phyloP scores from a whole-genome alignment of 2,329 filamentous ascomycete genomes.

The Colletotrichum sp. region DNA sequence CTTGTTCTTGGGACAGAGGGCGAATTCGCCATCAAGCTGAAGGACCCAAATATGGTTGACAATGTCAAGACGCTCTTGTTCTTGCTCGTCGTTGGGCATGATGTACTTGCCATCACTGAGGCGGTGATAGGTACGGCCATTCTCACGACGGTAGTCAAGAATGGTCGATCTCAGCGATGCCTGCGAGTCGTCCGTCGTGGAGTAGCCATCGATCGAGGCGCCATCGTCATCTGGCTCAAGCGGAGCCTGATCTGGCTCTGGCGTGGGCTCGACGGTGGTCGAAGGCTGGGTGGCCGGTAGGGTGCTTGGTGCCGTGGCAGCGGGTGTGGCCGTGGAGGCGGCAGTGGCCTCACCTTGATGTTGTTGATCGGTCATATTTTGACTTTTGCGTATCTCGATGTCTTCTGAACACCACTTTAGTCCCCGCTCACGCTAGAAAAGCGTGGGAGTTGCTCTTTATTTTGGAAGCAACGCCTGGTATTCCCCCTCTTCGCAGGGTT shows the following conservation, averaged over 20 bases:
- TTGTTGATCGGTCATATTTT: background rate
- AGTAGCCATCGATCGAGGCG: background rate
- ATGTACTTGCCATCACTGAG: slow-evolving; percentile 30
- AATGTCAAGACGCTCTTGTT: slow-evolving; percentile 26
- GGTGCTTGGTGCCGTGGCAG: no score
- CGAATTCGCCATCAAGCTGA: slow-evolving; percentile 34
- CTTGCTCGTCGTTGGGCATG: slow-evolving; percentile 26
- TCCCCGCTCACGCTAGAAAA: background rate
- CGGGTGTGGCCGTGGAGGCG: background rate
- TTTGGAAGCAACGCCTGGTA: no score
- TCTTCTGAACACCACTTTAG: background rate
- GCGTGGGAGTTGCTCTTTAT: background rate
- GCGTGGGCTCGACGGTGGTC: background rate
- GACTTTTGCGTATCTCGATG: background rate
- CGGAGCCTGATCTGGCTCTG: no score
- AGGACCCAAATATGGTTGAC: slow-evolving; percentile 39
- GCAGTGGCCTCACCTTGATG: background rate
- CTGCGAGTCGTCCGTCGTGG: background rate
- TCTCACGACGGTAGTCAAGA: slow-evolving; percentile 3
- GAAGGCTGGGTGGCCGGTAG: background rate
- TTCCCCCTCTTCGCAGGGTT: background rate
- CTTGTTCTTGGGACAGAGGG: slow-evolving; percentile 24
- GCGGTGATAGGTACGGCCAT: slow-evolving; percentile 12
- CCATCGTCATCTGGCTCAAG: background rate
- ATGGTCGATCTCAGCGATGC: background rate